Evolutionary conservation across 768 basidiomycete genomes (phyloP).

Genomic region (Coprinopsis sp.): DNA sequence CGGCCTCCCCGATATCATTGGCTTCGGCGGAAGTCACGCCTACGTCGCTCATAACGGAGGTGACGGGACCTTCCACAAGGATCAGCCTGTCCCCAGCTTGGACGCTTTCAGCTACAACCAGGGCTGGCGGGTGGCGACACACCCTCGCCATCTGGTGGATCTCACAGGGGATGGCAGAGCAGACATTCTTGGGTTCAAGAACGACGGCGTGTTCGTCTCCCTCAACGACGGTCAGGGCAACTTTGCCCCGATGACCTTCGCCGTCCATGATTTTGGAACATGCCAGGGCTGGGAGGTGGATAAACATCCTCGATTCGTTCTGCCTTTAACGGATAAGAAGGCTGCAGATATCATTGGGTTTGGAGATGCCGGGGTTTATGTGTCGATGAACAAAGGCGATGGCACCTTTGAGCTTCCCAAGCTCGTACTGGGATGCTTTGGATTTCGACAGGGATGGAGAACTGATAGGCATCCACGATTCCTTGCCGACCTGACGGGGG

Average conservation of each 20-base stretch:
- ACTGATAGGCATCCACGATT: slow-evolving; percentile 1
- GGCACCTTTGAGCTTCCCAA: background rate
- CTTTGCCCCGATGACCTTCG: background rate
- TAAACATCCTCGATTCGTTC: background rate
- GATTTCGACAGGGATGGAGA: slow-evolving; percentile 1
- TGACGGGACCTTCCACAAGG: too few species aligned
- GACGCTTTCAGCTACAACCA: too few species aligned
- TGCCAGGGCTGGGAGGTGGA: background rate
- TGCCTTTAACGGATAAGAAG: background rate
- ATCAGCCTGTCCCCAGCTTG: too few species aligned
- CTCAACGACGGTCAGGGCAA: background rate
- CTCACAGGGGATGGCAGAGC: too few species aligned
- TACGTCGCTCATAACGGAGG: too few species aligned
- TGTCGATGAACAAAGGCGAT: background rate
- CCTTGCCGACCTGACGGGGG: background rate
- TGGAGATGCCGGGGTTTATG: background rate
- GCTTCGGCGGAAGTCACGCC: too few species aligned
- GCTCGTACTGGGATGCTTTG: background rate
- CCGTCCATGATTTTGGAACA: background rate
- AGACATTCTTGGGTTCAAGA: background rate
- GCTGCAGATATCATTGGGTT: background rate
- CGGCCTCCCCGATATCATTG: background rate
- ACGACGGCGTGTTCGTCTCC: background rate
- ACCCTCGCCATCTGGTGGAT: too few species aligned
- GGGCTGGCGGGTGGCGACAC: too few species aligned